Percentiles rank a stretch among this genome's conserved stretches.
These are phyloP conservation scores for Leccinum ochraceum DNA, from an alignment of 768 basidiomycete genomes.

Conservation along the genomic window DNA sequence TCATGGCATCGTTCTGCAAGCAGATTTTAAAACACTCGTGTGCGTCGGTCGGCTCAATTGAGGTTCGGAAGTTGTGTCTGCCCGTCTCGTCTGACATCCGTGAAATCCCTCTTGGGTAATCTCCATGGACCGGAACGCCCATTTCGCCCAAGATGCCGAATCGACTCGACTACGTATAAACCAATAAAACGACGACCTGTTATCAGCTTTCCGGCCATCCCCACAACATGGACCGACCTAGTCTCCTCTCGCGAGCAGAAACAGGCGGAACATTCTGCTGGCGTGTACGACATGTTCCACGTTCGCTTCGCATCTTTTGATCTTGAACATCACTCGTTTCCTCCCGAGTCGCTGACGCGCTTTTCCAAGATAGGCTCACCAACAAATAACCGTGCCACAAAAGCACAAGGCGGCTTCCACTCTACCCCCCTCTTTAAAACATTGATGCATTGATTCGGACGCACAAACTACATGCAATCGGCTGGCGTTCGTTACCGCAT, in stretches of 20 bases:
- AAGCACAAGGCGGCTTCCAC: background rate
- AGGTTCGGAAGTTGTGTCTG: conserved; percentile 4
- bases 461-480: background rate
- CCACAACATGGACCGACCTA: background rate
- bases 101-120: background rate
- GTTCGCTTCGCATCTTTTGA: conserved; percentile 6
- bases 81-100: background rate
- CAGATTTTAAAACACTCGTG: conserved; percentile 9
- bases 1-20: background rate
- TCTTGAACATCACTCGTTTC: conserved; percentile 6
- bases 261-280: conserved; percentile 1
- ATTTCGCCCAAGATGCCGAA: background rate
- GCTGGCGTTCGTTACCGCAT: conserved; percentile 4
- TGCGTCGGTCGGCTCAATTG: conserved; percentile 11
- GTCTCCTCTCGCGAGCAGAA: background rate
- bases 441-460: background rate
- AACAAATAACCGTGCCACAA: background rate
- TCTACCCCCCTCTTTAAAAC: conserved; percentile 8
- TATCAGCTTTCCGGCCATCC: background rate
- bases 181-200: background rate
- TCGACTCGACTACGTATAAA: background rate
- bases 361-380: background rate
- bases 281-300: background rate
- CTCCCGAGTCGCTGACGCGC: background rate
- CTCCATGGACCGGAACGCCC: background rate